Percentiles rank a stretch among this genome's conserved stretches.
Evolutionary conservation across 2,329 filamentous ascomycete species (phyloP).

Genomic region (Cladobotryum protrusum): DNA sequence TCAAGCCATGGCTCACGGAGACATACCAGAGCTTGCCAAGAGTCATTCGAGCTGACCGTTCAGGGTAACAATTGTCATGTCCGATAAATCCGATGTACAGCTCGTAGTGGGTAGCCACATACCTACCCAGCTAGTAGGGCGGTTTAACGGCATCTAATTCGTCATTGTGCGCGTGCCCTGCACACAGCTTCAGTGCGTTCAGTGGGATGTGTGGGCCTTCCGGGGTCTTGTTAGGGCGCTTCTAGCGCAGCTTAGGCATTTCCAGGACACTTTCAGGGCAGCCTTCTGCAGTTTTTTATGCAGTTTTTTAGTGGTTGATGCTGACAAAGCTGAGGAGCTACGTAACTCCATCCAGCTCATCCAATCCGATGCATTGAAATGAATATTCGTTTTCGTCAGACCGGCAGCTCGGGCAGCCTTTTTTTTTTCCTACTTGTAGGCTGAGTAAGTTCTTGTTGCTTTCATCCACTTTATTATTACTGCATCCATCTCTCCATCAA

Average conservation of each 20-base stretch:
- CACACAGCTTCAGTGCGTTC: too few relatives aligned
- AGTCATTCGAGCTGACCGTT: too few relatives aligned
- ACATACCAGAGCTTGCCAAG: too few relatives aligned
- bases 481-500: background rate
- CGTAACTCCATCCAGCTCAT: slow-evolving; percentile 2
- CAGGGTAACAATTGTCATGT: background rate
- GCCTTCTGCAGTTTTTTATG: too few relatives aligned
- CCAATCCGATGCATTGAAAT: background rate
- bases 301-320: too few relatives aligned
- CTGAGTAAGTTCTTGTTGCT: background rate
- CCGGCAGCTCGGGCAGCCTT: slow-evolving; percentile 6
- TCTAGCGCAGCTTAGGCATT: too few relatives aligned
- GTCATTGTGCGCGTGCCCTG: background rate
- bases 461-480: background rate
- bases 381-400: slow-evolving; percentile 8
- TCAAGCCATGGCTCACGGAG: too few relatives aligned
- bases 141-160: slow-evolving; percentile 1
- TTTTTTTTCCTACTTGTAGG: slow-evolving; percentile 1
- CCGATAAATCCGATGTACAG: slow-evolving; percentile 10
- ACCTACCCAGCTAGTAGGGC: background rate
- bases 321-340: too few relatives aligned
- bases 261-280: too few relatives aligned
- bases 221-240: too few relatives aligned
- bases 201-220: too few relatives aligned
- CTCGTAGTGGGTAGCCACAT: background rate